These are phyloP conservation scores for Artemisia annua DNA, from an alignment of 129 eudicot species.

Conservation along the genomic window DNA sequence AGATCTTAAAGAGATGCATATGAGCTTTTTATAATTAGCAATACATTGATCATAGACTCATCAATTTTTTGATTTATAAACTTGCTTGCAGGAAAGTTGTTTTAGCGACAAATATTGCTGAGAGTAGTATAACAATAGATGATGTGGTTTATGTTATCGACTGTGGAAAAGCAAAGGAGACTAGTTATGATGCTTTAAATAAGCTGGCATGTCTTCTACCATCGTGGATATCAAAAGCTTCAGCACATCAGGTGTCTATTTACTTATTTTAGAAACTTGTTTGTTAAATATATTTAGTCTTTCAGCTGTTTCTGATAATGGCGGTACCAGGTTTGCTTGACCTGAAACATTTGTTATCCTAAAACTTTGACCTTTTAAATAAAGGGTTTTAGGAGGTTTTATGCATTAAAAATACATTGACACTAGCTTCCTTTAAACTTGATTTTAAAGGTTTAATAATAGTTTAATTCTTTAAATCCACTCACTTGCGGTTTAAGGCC, in stretches of 20 bases:
- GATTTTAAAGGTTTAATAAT: no score
- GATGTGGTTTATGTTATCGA: conserved; percentile 93
- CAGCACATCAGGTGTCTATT: conserved; percentile 89
- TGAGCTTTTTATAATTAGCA: not conserved
- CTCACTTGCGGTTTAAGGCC: no score
- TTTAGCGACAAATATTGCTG: conserved; percentile 93
- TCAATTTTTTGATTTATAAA: not conserved
- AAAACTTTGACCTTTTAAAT: not conserved
- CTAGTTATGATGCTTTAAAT: conserved; percentile 96
- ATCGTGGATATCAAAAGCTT: conserved; percentile 99
- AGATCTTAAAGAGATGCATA: not conserved
- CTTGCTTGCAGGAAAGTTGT: conserved; percentile 74
- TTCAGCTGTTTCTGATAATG: not conserved
- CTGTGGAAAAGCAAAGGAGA: conserved; percentile 98
- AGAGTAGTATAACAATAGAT: conserved; percentile 95
- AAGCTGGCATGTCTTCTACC: conserved; percentile 91
- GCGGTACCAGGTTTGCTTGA: not conserved
- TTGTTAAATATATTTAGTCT: not conserved
- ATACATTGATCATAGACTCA: conserved; percentile 1
- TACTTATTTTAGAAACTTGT: not conserved
- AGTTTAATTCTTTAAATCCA: no score
- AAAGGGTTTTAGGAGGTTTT: not conserved
- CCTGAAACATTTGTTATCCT: not conserved
- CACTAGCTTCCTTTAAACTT: no score
- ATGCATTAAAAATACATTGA: not conserved